phyloP scores from a whole-genome alignment of 176 grass and related monocot species.

The Zoysia pacifica region DNA sequence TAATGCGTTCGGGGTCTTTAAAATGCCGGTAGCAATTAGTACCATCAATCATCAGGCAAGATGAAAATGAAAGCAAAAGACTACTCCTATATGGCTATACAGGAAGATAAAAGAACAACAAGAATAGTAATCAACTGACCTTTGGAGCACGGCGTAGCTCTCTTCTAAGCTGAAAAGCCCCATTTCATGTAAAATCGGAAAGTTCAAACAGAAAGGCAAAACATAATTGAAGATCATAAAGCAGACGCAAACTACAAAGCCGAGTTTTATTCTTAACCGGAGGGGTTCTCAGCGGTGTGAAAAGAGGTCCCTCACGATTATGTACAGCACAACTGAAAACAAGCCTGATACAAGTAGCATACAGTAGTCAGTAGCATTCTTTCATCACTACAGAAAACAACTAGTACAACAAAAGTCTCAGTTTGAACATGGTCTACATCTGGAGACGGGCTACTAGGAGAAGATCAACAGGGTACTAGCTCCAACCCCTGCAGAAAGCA shows the following conservation, averaged over 20 bases:
- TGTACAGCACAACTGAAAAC: background rate
- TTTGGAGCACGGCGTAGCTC: too few species aligned
- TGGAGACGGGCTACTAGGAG: background rate
- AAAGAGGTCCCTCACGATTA: background rate
- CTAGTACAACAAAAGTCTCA: background rate
- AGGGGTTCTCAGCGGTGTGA: background rate
- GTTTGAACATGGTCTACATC: slow-evolving; percentile 20
- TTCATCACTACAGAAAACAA: background rate
- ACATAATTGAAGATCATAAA: background rate
- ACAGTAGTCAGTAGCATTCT: background rate
- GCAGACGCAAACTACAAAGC: background rate
- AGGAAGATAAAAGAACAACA: too few species aligned
- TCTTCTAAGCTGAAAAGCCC: too few species aligned
- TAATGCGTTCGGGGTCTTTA: too few species aligned
- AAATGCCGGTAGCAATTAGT: too few species aligned
- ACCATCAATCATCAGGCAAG: too few species aligned
- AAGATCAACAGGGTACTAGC: background rate
- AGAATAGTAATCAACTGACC: too few species aligned
- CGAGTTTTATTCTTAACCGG: background rate
- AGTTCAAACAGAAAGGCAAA: background rate
- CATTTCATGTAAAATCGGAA: background rate
- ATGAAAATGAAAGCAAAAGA: too few species aligned
- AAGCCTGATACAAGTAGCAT: background rate
- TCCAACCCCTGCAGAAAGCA: slow-evolving; percentile 2
- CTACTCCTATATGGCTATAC: too few species aligned